phyloP scores from a whole-genome alignment of 768 basidiomycete species.

The Steccherinum ochraceum region DNA sequence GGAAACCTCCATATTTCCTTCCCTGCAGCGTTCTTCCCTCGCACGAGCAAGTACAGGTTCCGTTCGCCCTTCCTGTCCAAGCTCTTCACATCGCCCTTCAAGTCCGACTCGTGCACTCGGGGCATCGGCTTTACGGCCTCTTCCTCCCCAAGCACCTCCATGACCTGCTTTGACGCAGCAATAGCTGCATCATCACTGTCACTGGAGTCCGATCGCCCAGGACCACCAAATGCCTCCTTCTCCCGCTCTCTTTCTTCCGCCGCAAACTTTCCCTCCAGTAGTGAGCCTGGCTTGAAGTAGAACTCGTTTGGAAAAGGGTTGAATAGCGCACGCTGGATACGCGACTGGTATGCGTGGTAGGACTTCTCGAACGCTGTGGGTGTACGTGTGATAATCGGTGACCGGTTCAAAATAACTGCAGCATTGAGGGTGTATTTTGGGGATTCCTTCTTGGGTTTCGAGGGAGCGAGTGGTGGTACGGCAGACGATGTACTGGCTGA shows the following conservation, averaged over 20 bases:
- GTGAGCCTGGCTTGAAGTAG: conserved; percentile 90
- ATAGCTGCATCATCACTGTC: conserved; percentile 9
- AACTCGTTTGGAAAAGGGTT: conserved; percentile 87
- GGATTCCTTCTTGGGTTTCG: conserved; percentile 23
- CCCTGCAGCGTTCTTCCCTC: conserved; percentile 36
- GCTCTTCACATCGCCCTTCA: conserved; percentile 54
- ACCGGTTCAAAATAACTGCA: conserved; percentile 71
- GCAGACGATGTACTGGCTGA: conserved; percentile 11
- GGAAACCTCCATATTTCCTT: conserved; percentile 79
- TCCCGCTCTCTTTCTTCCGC: conserved; percentile 72
- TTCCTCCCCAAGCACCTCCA: conserved; percentile 30
- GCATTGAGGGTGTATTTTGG: conserved; percentile 40
- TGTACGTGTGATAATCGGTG: conserved; percentile 68
- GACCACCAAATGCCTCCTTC: conserved; percentile 59
- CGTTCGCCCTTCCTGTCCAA: conserved; percentile 79
- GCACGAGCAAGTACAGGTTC: conserved; percentile 84
- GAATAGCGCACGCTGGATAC: conserved; percentile 78
- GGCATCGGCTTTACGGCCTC: conserved; percentile 59
- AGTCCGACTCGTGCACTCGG: conserved; percentile 57
- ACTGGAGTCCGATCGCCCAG: background rate
- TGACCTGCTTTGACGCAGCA: conserved; percentile 10
- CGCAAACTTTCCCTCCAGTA: conserved; percentile 75
- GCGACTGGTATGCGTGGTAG: conserved; percentile 78
- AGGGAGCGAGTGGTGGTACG: background rate
- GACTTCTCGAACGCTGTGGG: conserved; percentile 71